Evolutionary conservation across 805 yeast species (phyloP), one percentile per base, ranked within the genome.

Genomic region (baker's yeast (Saccharomyces cerevisiae)): DNA sequence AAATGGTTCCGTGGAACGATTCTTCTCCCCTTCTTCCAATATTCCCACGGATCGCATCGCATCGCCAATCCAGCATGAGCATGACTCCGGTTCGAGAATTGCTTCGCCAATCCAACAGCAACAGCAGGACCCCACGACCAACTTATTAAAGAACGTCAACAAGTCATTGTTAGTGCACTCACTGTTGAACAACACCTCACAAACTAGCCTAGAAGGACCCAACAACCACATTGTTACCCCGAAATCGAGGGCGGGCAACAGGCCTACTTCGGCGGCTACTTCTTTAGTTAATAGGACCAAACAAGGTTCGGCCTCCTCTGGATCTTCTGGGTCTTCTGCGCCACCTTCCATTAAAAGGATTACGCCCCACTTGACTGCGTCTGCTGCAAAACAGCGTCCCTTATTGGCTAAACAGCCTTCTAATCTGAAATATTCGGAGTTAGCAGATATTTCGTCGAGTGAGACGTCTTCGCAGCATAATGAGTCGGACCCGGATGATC

Each of bases 1-100:
- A 4, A 58, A 59, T n/a, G 67, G 70, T 10, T 75, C 84, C 0
- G 80, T 79, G 1, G 81, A 80, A 59, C 83, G 80, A 47, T 80
- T 81, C 61, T 81, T 82, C 61, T 74, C 74, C 54, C 68, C 70
- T 50, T 43, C 53, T 53, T 22, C 29, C 41, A 22, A 68, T 66
- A 51, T 71, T 28, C 11, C 46, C 48, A 51, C 46, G 48, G 27
- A 47, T 21, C 43, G 43, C 11, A 36, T 36, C 13, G 43, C 43
- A 21, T 36, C 43, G 43, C 43, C 43, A 10, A n/a, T 36, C 24
- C 43, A 36, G 22, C 22, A 48, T 41, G 47, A 11, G 52, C 61
- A 11, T 50, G 63, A 14, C 41, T 54, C 56, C 50, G 26, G 54
- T 47, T 53, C 57, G 24, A 36, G 43, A 17, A 36, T 36, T 24